Percentiles rank a stretch among this genome's conserved stretches.
Conservation (phyloP, 257 asterid species). For the Fraxinus pennsylvanica region DNA sequence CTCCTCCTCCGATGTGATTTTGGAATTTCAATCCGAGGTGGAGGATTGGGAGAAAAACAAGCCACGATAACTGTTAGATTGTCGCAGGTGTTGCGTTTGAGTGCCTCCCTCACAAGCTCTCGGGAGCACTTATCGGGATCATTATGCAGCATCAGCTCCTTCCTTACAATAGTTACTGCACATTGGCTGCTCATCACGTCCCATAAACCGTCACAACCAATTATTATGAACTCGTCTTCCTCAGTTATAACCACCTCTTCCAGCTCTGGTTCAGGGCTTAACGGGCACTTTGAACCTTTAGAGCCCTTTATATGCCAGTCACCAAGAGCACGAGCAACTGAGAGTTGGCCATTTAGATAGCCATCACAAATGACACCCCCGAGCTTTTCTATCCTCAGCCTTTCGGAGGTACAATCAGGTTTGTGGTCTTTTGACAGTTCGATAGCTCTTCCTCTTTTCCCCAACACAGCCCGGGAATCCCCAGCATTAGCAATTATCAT, state of each 20-base stretch:
- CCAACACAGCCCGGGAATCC: conserved; percentile 89
- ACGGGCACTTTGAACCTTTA: conserved; percentile 65
- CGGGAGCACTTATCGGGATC: conserved; percentile 68
- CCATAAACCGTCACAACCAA: conserved; percentile 94
- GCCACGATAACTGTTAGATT: conserved; percentile 42
- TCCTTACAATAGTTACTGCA: conserved; percentile 80
- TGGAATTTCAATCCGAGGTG: conserved; percentile 45
- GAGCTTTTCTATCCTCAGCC: conserved; percentile 67
- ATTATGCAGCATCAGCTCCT: conserved; percentile 77
- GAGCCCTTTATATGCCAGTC: conserved; percentile 96
- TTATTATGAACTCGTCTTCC: conserved; percentile 85
- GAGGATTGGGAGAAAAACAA: conserved; percentile 51
- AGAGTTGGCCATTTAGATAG: conserved; percentile 87
- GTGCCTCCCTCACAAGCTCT: conserved; percentile 35
- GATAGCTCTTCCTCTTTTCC: conserved; percentile 82
- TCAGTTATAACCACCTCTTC: conserved; percentile 61
- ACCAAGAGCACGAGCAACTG: conserved; percentile 89
- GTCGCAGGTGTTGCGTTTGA: conserved; percentile 47
- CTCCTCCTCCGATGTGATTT: conserved; percentile 43
- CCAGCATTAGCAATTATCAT: conserved; percentile 85
- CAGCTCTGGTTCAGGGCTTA: conserved; percentile 81
- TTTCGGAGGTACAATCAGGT: conserved; percentile 75
- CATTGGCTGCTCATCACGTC: conserved; percentile 96
- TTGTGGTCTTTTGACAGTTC: conserved; percentile 85
- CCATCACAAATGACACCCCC: conserved; percentile 88